These are phyloP conservation scores for Nicotiana attenuata DNA, from an alignment of 257 asterid species.

Conservation along the genomic window DNA sequence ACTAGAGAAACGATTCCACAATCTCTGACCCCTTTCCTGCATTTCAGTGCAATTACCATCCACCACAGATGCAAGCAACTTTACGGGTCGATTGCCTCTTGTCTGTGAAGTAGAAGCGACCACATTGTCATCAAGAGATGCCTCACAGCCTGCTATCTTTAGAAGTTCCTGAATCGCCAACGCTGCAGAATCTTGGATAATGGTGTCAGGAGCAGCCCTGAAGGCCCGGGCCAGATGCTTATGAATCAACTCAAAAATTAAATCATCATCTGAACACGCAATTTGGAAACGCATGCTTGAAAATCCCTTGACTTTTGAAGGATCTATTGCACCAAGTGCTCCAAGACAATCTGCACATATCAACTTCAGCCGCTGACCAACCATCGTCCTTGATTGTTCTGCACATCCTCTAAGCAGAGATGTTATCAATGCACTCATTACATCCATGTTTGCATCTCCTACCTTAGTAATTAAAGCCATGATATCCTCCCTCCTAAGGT, in stretches of 20 bases:
- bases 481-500: constrained; percentile 63
- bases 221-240: constrained; percentile 96
- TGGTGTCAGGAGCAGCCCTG: constrained; percentile 91
- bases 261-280: constrained; percentile 97
- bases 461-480: constrained; percentile 61
- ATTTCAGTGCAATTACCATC: constrained; percentile 33
- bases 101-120: constrained; percentile 30
- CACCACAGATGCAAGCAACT: constrained; percentile 37
- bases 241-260: constrained; percentile 85
- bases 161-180: constrained; percentile 95
- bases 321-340: constrained; percentile 96
- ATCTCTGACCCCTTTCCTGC: constrained; percentile 69
- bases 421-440: constrained; percentile 71
- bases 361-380: constrained; percentile 87
- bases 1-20: constrained; percentile 95
- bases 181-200: constrained; percentile 89
- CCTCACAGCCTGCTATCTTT: constrained; percentile 79
- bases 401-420: constrained; percentile 96
- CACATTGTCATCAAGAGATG: constrained; percentile 65
- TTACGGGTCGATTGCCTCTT: constrained; percentile 28
- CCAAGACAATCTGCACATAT: constrained; percentile 96
- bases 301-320: constrained; percentile 79
- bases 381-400: constrained; percentile 86
- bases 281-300: constrained; percentile 74
- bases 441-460: constrained; percentile 69